Conservation (phyloP, 495 filamentous ascomycete species). For the Cenococcum geophilum region DNA sequence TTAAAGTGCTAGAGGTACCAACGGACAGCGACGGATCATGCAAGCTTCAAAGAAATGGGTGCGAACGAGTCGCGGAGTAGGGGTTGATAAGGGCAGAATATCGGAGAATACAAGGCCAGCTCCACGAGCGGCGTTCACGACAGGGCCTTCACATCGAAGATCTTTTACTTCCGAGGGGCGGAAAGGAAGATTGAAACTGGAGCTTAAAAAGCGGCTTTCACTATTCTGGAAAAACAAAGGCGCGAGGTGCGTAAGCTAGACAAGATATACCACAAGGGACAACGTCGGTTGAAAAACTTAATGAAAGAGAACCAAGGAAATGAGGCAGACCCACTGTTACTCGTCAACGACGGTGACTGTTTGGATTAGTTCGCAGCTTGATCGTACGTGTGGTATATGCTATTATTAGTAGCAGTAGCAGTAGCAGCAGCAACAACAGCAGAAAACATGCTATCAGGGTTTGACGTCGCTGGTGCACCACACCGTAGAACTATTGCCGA, state of each 20-base stretch:
- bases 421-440: too few species aligned
- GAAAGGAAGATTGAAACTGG: not conserved
- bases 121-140: not conserved
- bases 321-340: not conserved
- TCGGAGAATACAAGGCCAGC: not conserved
- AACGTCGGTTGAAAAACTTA: conserved; percentile 1
- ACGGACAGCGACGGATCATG: not conserved
- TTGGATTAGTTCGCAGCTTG: too few species aligned
- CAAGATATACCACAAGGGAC: conserved; percentile 1
- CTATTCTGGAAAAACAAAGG: not conserved
- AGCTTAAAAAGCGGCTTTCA: not conserved
- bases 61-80: not conserved
- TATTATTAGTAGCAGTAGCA: not conserved
- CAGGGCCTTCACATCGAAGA: not conserved
- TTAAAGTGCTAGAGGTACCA: not conserved
- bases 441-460: not conserved
- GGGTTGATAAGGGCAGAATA: not conserved
- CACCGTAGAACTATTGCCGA: not conserved
- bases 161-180: not conserved
- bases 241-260: conserved; percentile 4
- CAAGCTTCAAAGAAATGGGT: not conserved
- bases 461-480: not conserved
- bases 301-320: conserved; percentile 2
- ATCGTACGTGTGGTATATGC: not conserved
- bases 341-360: conserved; percentile 1